phyloP scores from a whole-genome alignment of 2,329 filamentous ascomycete genomes.

The Zasmidium citrigriseum region DNA sequence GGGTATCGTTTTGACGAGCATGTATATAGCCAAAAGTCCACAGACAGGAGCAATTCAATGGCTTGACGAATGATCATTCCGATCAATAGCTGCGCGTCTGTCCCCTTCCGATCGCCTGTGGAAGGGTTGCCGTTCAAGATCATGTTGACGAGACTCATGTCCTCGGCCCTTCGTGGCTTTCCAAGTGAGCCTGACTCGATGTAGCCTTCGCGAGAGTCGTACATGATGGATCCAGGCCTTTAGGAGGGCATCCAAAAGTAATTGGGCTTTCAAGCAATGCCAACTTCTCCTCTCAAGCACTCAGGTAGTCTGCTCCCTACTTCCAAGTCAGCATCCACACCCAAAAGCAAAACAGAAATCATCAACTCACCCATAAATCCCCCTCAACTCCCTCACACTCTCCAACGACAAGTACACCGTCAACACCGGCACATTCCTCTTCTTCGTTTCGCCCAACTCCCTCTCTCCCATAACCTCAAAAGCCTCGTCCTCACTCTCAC shows the following conservation, averaged over 20 bases:
- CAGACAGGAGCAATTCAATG: not conserved
- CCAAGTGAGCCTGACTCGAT: too few relatives aligned
- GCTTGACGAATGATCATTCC: not conserved
- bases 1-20: not conserved
- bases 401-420: conserved; percentile 60
- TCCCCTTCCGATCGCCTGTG: too few relatives aligned
- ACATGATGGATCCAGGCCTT: too few relatives aligned
- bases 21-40: not conserved
- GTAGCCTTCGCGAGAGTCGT: too few relatives aligned
- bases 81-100: too few relatives aligned
- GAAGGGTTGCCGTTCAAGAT: too few relatives aligned
- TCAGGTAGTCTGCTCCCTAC: conserved; percentile 18
- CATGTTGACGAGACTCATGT: too few relatives aligned
- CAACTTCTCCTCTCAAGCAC: too few relatives aligned
- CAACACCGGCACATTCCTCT: conserved; percentile 56
- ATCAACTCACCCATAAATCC: conserved; percentile 42
- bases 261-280: too few relatives aligned
- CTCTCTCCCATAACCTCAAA: conserved; percentile 32
- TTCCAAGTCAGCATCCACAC: conserved; percentile 3
- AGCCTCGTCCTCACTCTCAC: conserved; percentile 26
- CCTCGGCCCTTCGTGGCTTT: too few relatives aligned
- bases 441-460: conserved; percentile 50
- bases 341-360: not conserved
- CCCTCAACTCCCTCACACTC: conserved; percentile 58
- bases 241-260: too few relatives aligned